Conservation (phyloP, 257 asterid species). For the Orobanche coerulescens region DNA sequence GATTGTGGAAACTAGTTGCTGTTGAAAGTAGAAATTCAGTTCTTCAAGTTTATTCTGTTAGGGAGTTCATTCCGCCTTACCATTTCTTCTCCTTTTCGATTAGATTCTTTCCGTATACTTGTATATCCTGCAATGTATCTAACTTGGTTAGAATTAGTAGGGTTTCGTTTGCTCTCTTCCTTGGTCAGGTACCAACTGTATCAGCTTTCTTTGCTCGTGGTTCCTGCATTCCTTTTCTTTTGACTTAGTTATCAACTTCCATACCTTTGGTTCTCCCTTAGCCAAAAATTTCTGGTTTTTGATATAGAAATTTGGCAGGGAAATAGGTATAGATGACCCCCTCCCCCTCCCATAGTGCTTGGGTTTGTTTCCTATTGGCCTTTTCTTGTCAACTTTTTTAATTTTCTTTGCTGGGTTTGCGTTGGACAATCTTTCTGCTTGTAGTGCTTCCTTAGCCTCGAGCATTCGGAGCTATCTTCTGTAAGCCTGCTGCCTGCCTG, state of each 20-base stretch:
- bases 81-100: slow-evolving; percentile 7
- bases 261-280: slow-evolving; percentile 32
- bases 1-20: slow-evolving; percentile 16
- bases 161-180: neutral
- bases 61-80: slow-evolving; percentile 14
- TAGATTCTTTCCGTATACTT: slow-evolving; percentile 23
- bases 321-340: slow-evolving; percentile 25
- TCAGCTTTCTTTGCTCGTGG: neutral
- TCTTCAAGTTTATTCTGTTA: slow-evolving; percentile 2
- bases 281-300: slow-evolving; percentile 66
- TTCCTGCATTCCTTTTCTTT: slow-evolving; percentile 18
- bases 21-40: slow-evolving; percentile 17
- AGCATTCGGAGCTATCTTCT: slow-evolving; percentile 22
- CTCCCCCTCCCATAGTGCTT: slow-evolving; percentile 15
- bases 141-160: slow-evolving; percentile 25
- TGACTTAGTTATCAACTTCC: slow-evolving; percentile 29
- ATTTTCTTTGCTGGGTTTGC: slow-evolving; percentile 17
- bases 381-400: slow-evolving; percentile 20
- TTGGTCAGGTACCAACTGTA: neutral
- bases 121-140: slow-evolving; percentile 38
- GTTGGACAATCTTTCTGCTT: slow-evolving; percentile 24
- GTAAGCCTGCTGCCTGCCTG: slow-evolving; percentile 14
- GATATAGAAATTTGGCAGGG: slow-evolving; percentile 48
- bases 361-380: slow-evolving; percentile 14
- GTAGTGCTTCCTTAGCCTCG: slow-evolving; percentile 5